These are phyloP conservation scores for Spathaspora hagerdaliae DNA, from an alignment of 805 yeast species.

Conservation along the genomic window DNA sequence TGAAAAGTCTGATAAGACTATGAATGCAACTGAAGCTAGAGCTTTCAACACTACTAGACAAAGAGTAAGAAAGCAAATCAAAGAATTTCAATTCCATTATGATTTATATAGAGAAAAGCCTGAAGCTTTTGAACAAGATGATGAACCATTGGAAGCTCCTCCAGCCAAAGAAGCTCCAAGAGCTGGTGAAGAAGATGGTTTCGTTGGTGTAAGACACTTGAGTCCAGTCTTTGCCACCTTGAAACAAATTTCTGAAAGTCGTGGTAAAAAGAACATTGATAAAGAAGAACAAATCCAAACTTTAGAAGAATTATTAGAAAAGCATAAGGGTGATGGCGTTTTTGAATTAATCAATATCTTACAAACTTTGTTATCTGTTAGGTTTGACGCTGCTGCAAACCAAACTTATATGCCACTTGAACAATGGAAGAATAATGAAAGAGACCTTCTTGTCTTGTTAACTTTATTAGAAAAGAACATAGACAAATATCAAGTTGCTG, in stretches of 20 bases:
- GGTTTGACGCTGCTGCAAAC: slow-evolving; percentile 75
- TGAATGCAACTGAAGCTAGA: slow-evolving; percentile 78
- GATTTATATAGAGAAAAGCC: slow-evolving; percentile 65
- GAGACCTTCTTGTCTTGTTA: slow-evolving; percentile 61
- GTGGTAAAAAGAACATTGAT: slow-evolving; percentile 95
- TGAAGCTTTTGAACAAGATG: slow-evolving; percentile 63
- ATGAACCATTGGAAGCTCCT: slow-evolving; percentile 11
- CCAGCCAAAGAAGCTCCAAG: slow-evolving; percentile 30
- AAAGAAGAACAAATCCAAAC: slow-evolving; percentile 68
- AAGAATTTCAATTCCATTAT: slow-evolving; percentile 61
- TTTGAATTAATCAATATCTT: slow-evolving; percentile 78
- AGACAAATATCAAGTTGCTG: slow-evolving; percentile 62
- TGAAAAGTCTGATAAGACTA: slow-evolving; percentile 59
- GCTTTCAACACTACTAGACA: slow-evolving; percentile 86
- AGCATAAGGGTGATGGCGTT: slow-evolving; percentile 18
- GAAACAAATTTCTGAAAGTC: slow-evolving; percentile 72
- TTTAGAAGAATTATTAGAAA: slow-evolving; percentile 58
- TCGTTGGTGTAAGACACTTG: slow-evolving; percentile 35
- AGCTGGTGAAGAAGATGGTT: slow-evolving; percentile 32
- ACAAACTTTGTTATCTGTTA: slow-evolving; percentile 77
- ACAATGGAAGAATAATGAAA: slow-evolving; percentile 72
- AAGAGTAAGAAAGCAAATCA: slow-evolving; percentile 75
- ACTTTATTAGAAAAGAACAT: slow-evolving; percentile 62
- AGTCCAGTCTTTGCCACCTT: slow-evolving; percentile 65
- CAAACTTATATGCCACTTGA: slow-evolving; percentile 70